Evolutionary conservation across 345 rosid species (phyloP), one percentile per base, ranked within the genome.

Genomic region (Alliaria petiolata): DNA sequence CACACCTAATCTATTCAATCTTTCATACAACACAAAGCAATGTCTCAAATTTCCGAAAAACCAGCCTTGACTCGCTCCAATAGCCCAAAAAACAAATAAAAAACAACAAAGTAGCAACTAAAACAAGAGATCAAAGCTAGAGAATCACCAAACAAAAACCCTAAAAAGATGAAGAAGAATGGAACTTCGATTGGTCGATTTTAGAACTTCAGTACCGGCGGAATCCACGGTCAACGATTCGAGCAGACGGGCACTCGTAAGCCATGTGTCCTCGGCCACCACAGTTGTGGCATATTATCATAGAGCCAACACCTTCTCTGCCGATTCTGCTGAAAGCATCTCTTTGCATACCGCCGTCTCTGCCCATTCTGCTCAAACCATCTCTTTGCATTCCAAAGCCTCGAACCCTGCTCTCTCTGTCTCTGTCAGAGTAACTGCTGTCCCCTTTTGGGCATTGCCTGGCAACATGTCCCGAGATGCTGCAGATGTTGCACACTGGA

Each of bases 221-320:
- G n/a, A 89, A 86, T 70, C 83, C 85, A 30, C 89, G 92, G 65
- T 91, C 97, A 82, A 85, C 56, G 44, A 86, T 59, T 83, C 99
- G 87, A 57, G 86, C 90, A 4, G 96, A 91, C 6, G 96, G 99
- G 44, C 99, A 91, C 75, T 91, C 96, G 8, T 80, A 76, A 3
- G 97, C 97, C 30, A 83, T 72, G 68, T 95, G 99, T 76, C 99
- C 99, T 30, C 97, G 80, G 25, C 97, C 97, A 11, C 99, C 99
- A 45, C 97, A 93, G 67, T 89, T 91, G 85, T 85, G 90, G 76
- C 97, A 95, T 66, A 82, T 85, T 89, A 91, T 87, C 62, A 88
- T 66, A 2, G 95, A 73, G 0, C 89, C 93, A 86, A 88, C 70
- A 67, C 89, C 86, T 38, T 90, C 98, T 69, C 89, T 72, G 76